Evolutionary conservation across 2,329 filamentous ascomycete genomes (phyloP), one percentile per base, ranked within the genome.

Genomic region (Neopestalotiopsis sp.): DNA sequence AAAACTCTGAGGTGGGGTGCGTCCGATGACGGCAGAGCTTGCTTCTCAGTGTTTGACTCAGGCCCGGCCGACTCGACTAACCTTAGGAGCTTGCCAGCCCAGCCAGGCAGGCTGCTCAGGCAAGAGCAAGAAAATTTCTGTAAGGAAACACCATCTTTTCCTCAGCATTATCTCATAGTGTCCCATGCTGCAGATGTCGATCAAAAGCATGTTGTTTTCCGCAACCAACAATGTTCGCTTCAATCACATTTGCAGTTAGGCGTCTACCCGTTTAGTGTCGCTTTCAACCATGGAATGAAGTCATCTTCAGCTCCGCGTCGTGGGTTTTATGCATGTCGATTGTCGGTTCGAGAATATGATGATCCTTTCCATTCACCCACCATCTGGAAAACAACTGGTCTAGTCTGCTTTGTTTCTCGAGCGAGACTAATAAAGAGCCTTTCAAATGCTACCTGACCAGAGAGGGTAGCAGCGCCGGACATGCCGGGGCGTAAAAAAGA

Each of bases 1-100:
- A 59, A 62, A 62, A 9, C 40, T 62, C 59, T 62, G n/a, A 62
- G 59, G 59, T 62, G 59, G 59, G 59, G 59, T 62, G 59, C 59
- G 30, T 62, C 59, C 59, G 59, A 62, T 62, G 59, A 62, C 59
- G 59, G 59, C 59, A 62, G 59, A 62, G 59, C 32, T 30, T 10
- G 59, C 32, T 30, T 10, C n/a, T 14, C 13, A 30, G 14, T n/a
- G 59, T 34, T 62, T 62, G 59, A 62, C 59, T 62, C 59, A 34
- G 28, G 32, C 28, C 24, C 57, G 10, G 59, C 32, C 34, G 34
- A 38, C 34, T 38, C 24, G 17, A 32, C 58, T 61, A n/a, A n/a
- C n/a, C n/a, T n/a, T n/a, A 61, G 12, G 57, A 13, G 57, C 24
- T 14, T 56, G 49, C 49, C 24, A 30, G 24, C 24, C 24, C 24